Percentiles rank a stretch among this genome's conserved stretches.
Evolutionary conservation across 2,329 filamentous ascomycete species (phyloP).

Genomic region (Nemania diffusa): DNA sequence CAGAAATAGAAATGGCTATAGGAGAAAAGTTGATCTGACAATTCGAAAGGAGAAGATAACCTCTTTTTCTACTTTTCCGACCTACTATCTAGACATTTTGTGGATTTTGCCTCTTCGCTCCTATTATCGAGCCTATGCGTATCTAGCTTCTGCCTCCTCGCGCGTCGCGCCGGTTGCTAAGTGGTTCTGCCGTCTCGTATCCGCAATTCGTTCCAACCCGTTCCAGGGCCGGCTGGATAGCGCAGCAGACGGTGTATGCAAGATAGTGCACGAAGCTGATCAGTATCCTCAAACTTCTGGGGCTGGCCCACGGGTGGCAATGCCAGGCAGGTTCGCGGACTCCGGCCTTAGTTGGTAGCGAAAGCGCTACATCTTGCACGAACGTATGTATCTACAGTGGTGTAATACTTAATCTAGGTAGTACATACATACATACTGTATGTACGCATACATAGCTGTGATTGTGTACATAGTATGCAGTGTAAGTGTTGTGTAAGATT

Average conservation of each 20-base stretch:
- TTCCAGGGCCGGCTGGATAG: background rate
- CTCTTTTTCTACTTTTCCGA: conserved; percentile 20
- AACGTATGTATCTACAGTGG: too few relatives aligned
- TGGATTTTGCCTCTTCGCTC: conserved; percentile 5
- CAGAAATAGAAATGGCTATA: conserved; percentile 1
- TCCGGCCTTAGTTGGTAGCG: conserved; percentile 22
- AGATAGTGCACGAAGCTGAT: conserved; percentile 24
- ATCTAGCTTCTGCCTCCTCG: conserved; percentile 14
- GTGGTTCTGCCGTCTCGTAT: conserved; percentile 22
- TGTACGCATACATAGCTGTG: too few relatives aligned
- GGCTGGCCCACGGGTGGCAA: conserved; percentile 35
- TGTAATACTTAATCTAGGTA: too few relatives aligned
- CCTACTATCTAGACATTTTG: conserved; percentile 11
- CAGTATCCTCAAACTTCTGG: conserved; percentile 33
- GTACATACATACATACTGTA: too few relatives aligned
- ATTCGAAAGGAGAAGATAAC: background rate
- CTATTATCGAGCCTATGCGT: background rate
- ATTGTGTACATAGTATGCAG: too few relatives aligned
- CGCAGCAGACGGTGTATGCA: conserved; percentile 16
- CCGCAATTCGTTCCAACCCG: conserved; percentile 18
- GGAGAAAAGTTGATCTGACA: background rate
- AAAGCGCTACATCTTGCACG: background rate
- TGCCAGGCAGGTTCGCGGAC: conserved; percentile 28
- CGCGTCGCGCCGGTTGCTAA: conserved; percentile 23
- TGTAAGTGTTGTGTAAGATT: conserved; percentile 4